phyloP scores from a whole-genome alignment of 495 filamentous ascomycete genomes.

The Bacidia rubella region DNA sequence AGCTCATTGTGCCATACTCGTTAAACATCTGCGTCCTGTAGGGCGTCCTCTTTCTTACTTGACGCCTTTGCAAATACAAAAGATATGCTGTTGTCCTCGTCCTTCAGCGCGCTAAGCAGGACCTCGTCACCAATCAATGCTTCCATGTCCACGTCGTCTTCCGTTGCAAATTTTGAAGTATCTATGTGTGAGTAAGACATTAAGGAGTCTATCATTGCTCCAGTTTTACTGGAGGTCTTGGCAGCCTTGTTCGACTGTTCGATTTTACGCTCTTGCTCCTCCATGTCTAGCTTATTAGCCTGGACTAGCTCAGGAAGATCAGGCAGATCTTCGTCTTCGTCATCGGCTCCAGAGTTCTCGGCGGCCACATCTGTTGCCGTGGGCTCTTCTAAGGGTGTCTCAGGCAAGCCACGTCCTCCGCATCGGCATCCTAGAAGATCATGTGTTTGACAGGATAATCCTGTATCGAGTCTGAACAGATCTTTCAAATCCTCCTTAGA shows the following conservation, averaged over 20 bases:
- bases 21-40: background rate
- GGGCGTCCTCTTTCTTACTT: background rate
- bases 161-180: conserved; percentile 24
- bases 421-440: conserved; percentile 56
- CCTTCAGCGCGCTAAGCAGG: conserved; percentile 44
- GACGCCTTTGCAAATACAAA: conserved; percentile 56
- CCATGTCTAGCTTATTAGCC: conserved; percentile 48
- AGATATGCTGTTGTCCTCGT: conserved; percentile 44
- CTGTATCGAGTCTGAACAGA: conserved; percentile 55
- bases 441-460: conserved; percentile 50
- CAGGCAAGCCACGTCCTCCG: conserved; percentile 39
- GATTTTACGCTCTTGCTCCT: conserved; percentile 42
- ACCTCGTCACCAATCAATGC: conserved; percentile 47
- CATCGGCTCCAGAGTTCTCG: conserved; percentile 22
- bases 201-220: conserved; percentile 42
- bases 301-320: conserved; percentile 33
- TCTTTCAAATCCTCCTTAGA: conserved; percentile 56
- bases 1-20: background rate
- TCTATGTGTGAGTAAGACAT: conserved; percentile 59
- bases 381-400: conserved; percentile 7
- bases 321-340: conserved; percentile 29
- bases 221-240: conserved; percentile 18
- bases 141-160: conserved; percentile 26
- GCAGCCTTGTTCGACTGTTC: conserved; percentile 19
- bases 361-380: conserved; percentile 22